phyloP scores from a whole-genome alignment of 768 basidiomycete species.

The Boletellus ananas region DNA sequence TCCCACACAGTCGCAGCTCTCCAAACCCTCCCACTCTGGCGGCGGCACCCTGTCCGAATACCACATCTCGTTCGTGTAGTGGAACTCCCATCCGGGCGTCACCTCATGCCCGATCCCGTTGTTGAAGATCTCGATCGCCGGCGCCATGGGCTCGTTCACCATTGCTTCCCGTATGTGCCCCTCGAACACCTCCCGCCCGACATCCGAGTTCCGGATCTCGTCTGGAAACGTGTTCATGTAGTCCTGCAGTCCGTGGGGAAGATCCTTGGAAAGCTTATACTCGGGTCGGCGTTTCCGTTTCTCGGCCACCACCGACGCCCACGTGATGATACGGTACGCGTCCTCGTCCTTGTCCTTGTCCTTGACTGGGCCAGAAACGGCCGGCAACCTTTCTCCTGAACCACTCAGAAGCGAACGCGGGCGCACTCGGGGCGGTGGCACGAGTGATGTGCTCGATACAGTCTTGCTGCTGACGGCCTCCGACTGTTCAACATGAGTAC shows the following conservation, averaged over 20 bases:
- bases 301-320: constrained; percentile 18
- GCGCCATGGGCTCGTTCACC: constrained; percentile 65
- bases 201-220: constrained; percentile 37
- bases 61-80: constrained; percentile 82
- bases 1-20: constrained; percentile 74
- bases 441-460: constrained; percentile 14
- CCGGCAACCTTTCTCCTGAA: neutral
- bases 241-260: constrained; percentile 66
- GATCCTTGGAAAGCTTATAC: constrained; percentile 39
- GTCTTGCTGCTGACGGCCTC: constrained; percentile 13
- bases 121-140: constrained; percentile 55
- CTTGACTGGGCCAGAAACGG: neutral
- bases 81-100: constrained; percentile 81
- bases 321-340: constrained; percentile 19
- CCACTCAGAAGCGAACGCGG: neutral
- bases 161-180: constrained; percentile 61
- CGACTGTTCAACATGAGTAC: constrained; percentile 10
- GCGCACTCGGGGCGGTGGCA: neutral
- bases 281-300: constrained; percentile 19
- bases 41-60: constrained; percentile 63
- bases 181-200: constrained; percentile 56
- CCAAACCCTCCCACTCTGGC: constrained; percentile 53
- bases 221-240: constrained; percentile 52
- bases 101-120: constrained; percentile 67
- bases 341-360: neutral